Percentiles rank a stretch among this genome's conserved stretches.
Conservation (phyloP, 306 rosid species). For the Dicorynia guianensis region DNA sequence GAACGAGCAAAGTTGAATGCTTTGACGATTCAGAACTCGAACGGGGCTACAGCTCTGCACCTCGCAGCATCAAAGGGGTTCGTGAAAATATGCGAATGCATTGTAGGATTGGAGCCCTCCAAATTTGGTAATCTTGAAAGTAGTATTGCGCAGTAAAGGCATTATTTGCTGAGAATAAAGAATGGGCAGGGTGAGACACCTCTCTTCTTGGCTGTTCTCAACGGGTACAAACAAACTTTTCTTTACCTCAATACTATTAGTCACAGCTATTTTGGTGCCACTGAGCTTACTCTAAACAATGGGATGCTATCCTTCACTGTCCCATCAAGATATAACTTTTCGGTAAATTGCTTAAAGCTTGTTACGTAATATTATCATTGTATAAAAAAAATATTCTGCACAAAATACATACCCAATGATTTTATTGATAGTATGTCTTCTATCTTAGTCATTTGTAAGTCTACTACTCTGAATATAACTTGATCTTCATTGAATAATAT, state of each 20-base stretch:
- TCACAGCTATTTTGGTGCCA: too few species aligned
- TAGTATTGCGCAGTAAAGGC: too few species aligned
- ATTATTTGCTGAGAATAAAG: not conserved
- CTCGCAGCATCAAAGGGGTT: conserved; percentile 53
- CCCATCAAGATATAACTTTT: conserved; percentile 32
- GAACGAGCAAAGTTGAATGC: not conserved
- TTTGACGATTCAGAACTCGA: not conserved
- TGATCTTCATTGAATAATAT: too few species aligned
- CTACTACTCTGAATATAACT: too few species aligned
- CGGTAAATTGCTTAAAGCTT: conserved; percentile 20
- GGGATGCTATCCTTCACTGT: conserved; percentile 37
- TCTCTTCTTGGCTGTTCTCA: conserved; percentile 49
- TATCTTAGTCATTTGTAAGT: too few species aligned
- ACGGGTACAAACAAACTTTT: not conserved
- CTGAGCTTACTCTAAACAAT: not conserved
- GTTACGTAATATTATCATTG: too few species aligned
- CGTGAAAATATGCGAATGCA: conserved; percentile 31
- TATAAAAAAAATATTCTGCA: too few species aligned
- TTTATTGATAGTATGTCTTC: too few species aligned
- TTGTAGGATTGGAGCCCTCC: not conserved
- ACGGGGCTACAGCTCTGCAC: conserved; percentile 64
- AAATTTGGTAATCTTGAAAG: too few species aligned
- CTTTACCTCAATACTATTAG: too few species aligned
- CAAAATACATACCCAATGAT: too few species aligned
- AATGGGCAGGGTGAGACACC: conserved; percentile 45